A percentile compares a stretch with the other conserved stretches of the same genome.
phyloP scores from a whole-genome alignment of 352 stramenopile species.

The Globisporangium canariense region DNA sequence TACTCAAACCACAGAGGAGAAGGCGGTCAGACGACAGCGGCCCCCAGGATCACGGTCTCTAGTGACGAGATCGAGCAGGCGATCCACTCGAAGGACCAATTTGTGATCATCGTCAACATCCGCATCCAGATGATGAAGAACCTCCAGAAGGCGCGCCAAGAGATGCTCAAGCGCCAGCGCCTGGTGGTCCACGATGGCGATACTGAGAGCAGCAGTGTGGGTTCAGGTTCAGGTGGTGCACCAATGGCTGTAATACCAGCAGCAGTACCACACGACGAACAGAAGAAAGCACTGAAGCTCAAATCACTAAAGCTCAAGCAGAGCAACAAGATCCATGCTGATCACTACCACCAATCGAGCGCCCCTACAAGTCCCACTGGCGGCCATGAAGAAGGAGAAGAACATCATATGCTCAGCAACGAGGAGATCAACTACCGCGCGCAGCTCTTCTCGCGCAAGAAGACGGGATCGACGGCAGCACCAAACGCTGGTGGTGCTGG shows the following conservation, averaged over 20 bases:
- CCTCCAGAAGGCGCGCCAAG: conserved; percentile 39
- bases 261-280: background rate
- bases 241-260: background rate
- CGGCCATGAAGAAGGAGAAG: background rate
- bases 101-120: conserved; percentile 65
- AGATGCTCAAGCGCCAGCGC: conserved; percentile 25
- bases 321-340: conserved; percentile 34
- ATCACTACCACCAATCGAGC: conserved; percentile 8
- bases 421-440: conserved; percentile 67
- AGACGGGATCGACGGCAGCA: conserved; percentile 27
- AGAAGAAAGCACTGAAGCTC: conserved; percentile 1
- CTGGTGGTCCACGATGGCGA: background rate
- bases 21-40: conserved; percentile 20
- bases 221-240: background rate
- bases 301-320: conserved; percentile 17
- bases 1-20: background rate
- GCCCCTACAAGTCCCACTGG: background rate
- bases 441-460: conserved; percentile 63
- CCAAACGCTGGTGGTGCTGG: background rate
- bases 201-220: conserved; percentile 8
- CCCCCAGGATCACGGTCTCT: conserved; percentile 51
- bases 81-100: conserved; percentile 49
- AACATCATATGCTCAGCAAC: conserved; percentile 41
- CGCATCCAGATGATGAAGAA: conserved; percentile 69
- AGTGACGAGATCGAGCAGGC: conserved; percentile 79